Evolutionary conservation across 2,329 filamentous ascomycete genomes (phyloP), one percentile per base, ranked within the genome.

Genomic region (Sordariomycetes sp.): DNA sequence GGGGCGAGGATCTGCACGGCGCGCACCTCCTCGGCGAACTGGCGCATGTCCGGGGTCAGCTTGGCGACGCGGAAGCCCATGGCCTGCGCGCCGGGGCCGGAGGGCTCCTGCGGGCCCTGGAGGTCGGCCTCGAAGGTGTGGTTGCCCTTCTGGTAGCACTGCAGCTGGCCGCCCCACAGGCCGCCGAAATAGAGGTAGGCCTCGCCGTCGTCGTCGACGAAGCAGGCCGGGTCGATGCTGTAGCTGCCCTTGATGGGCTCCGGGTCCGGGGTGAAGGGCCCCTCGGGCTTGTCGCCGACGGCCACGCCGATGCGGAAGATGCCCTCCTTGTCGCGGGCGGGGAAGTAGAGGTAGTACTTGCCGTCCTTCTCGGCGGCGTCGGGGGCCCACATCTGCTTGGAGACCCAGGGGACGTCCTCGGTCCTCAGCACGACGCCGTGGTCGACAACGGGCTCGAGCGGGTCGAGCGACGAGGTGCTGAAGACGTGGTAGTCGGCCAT

Each of bases 401-500:
- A 83, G 0, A 84, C 88, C 88, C 88, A 92, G 34, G 87, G 87
- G 35, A 92, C 76, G 65, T 89, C 83, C 55, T 81, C 76, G 52
- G 80, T 74, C 58, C 76, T 77, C 48, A 93, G 79, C 16, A 80
- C 87, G 54, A 88, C 76, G 65, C 88, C 88, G 72, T 91, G 88
- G 73, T 91, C 88, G 22, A 78, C 85, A 2, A 90, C 86, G 20
- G 76, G 74, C 60, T 77, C 78, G 25, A 82, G 73, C 1, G 78
- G 74, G 58, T 82, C 78, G 59, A 82, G 71, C 32, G 73, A 75
- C 12, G 70, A 64, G 28, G 72, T 73, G 63, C 81, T 85, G 71
- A 91, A 85, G 69, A 92, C 88, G 71, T 91, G 88, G 77, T 92
- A 92, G 75, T 92, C 88, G 59, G 74, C 79, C 88, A 91, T 92